phyloP scores from a whole-genome alignment of 2,329 filamentous ascomycete species.

The Thelonectria olida region DNA sequence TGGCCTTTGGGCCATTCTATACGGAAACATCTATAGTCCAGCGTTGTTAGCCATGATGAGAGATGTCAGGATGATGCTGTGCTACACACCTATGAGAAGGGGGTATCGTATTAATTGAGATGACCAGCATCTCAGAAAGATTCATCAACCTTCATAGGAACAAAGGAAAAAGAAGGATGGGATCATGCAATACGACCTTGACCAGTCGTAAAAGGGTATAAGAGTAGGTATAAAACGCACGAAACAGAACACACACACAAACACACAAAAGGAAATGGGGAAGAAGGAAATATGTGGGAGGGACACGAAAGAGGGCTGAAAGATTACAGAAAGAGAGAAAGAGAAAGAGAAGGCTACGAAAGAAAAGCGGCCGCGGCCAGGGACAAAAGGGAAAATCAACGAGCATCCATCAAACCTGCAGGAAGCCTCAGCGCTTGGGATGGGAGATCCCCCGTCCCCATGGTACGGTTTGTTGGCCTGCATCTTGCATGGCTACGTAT shows the following conservation, averaged over 20 bases:
- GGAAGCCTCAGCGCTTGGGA: conserved; percentile 16
- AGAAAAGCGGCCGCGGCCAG: conserved; percentile 6
- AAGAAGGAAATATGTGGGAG: conserved; percentile 10
- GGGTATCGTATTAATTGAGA: conserved; percentile 41
- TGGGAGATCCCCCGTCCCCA: background rate
- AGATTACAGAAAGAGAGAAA: background rate
- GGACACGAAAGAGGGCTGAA: background rate
- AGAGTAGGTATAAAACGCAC: conserved; percentile 18
- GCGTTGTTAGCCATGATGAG: conserved; percentile 10
- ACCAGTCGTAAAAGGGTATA: conserved; percentile 13
- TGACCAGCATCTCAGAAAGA: conserved; percentile 49
- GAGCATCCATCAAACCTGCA: conserved; percentile 3
- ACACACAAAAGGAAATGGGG: conserved; percentile 2
- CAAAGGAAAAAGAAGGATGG: conserved; percentile 22
- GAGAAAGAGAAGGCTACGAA: background rate
- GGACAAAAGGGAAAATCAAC: conserved; percentile 7
- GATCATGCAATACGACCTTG: conserved; percentile 21
- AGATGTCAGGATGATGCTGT: background rate
- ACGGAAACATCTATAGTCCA: conserved; percentile 49
- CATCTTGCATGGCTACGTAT: conserved; percentile 14
- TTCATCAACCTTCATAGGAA: conserved; percentile 38
- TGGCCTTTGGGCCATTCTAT: conserved; percentile 55
- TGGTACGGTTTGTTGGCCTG: conserved; percentile 15
- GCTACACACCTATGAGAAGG: conserved; percentile 38
- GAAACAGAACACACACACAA: conserved; percentile 22